Base-by-base conservation (phyloP, 768 basidiomycete species). In the Neoboletus subvelutipes region DNA sequence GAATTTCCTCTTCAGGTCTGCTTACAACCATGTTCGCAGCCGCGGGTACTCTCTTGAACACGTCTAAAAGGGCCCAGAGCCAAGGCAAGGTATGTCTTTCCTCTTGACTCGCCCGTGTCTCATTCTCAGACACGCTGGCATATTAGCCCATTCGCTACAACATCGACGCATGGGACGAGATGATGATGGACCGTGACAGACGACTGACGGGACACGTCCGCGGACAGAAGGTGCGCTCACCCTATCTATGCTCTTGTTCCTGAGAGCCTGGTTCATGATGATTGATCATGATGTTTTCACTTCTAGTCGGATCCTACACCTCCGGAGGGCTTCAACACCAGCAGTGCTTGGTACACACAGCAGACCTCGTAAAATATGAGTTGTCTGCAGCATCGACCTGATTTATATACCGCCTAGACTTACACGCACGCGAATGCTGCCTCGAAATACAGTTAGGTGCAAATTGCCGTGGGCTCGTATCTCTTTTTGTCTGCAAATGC, bases 121-220 rank as follows among this genome's bases (percentile, higher is more conserved):
- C 33, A 39, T 34, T 10, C 56, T 59, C 51, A 54, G n/a, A 43
- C 28, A 20, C 29, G 12, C 28, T n/a, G 20, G 15, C 28, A 17
- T 29, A 8, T 42, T 58, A 96, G 94, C 87, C 89, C 52, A 82
- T 90, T 33, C 83, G 96, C 48, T 95, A 94, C 67, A 81, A 85
- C 51, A 68, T 96, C 34, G 96, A 98, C 67, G 73, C 81, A 22
- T 98, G 93, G 94, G 96, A 98, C 59, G 82, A 90, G 52, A 92
- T 91, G 89, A 92, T 98, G 93, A 93, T 98, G 87, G 83, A 86
- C 67, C 80, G 96, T 54, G 96, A 98, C 76, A 79, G 82, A 67
- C 80, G 90, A 60, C 72, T 98, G 67, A 97, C 94, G 3, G 96
- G 96, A 13, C 89, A 90, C 68, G 66, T 75, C 65, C 83, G 96